Base-by-base conservation (phyloP, 495 filamentous ascomycete genomes). In the Tuber microsphaerosporum region DNA sequence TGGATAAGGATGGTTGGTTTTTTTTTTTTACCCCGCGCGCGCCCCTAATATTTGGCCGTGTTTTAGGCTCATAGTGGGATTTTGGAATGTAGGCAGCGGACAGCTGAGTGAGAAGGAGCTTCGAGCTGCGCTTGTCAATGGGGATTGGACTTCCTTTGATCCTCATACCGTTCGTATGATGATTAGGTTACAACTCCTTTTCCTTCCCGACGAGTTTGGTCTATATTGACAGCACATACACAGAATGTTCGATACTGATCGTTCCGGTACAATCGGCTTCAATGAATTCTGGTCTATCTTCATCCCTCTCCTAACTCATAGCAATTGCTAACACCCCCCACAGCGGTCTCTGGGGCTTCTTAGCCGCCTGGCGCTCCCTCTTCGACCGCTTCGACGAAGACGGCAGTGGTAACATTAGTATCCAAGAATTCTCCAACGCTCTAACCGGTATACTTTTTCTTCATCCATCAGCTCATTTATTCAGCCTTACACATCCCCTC, bases 91-190 rank as follows among this genome's bases (percentile, higher is more conserved):
- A 88, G 90, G 91, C 42, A 92, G 88, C 70, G 94, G 94, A 37
- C 88, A 93, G 73, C 88, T 99, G 61, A 92, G 91, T 2, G 96
- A 98, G 83, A 85, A 87, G 76, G 95, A 99, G 84, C 92, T 99
- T 26, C 90, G 92, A 16, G 91, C 92, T 0, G 95, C 95, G 17
- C 90, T 99, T 14, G 96, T 99, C 61, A 99, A 99, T 84, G 94
- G 93, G 68, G 95, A 99, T 86, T 98, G 90, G 87, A 91, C 92
- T 8, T 88, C 91, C 7, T 99, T 99, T 84, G 96, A 99, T 85
- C 89, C 91, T n/a, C 92, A 97, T 79, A 99, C 95, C 4, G 93
- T 99, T 75, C 91, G 91, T 76, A 96, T 97, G 93, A 98, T 99
- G 95, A 97, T 98, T 76, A 90, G 88, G 81, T 82, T 74, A 74